Percentiles rank a stretch among this genome's conserved stretches.
These are phyloP conservation scores for Quercus agrifolia DNA, from an alignment of 306 rosid genomes.

Conservation along the genomic window DNA sequence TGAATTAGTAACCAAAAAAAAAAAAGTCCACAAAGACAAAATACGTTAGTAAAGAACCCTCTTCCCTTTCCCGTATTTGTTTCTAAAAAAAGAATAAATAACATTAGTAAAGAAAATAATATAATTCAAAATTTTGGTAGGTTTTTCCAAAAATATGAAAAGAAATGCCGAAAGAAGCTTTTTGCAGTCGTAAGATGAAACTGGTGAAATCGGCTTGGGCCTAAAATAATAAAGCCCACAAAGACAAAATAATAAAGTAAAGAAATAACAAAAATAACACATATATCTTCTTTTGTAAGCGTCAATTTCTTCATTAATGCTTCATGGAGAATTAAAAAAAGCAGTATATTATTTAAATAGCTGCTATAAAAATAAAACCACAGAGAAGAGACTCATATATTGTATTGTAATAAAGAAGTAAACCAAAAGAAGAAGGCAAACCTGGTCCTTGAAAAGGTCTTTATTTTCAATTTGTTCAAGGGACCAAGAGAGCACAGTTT, in stretches of 20 bases:
- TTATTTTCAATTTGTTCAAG: constrained; percentile 43
- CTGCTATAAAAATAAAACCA: background rate
- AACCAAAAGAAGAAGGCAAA: background rate
- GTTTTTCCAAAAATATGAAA: too few species aligned
- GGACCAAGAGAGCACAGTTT: constrained; percentile 57
- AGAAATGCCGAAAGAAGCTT: background rate
- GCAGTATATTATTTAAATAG: background rate
- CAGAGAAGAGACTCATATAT: too few species aligned
- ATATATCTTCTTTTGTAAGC: background rate
- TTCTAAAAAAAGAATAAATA: too few species aligned
- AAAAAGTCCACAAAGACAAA: too few species aligned
- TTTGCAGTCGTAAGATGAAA: background rate
- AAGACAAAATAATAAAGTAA: background rate
- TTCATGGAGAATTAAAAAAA: background rate
- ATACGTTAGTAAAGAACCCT: too few species aligned
- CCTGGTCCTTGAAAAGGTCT: constrained; percentile 41
- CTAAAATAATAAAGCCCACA: background rate
- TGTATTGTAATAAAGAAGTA: background rate
- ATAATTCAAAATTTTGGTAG: too few species aligned
- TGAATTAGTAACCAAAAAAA: too few species aligned
- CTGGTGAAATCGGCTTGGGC: background rate
- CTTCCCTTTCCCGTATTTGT: too few species aligned
- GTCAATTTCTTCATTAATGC: background rate
- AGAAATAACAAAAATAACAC: too few species aligned
- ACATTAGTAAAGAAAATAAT: too few species aligned